Evolutionary conservation across 2,329 filamentous ascomycete species (phyloP).

Genomic region (Podosphaera fusca): DNA sequence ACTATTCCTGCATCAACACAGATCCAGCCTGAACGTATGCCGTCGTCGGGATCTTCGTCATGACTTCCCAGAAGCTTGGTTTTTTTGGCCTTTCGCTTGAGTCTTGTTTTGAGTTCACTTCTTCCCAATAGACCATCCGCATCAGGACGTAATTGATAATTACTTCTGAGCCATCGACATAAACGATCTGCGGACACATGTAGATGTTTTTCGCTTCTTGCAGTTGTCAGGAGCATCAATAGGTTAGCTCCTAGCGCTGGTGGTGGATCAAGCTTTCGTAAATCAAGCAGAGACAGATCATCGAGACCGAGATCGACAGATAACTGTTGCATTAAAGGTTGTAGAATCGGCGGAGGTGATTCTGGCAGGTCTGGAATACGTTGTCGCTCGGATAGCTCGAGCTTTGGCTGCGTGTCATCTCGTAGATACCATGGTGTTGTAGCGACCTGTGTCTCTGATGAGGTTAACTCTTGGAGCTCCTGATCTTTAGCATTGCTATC

Average conservation of each 20-base stretch:
- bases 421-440: conserved; percentile 67
- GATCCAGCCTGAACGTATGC: conserved; percentile 83
- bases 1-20: conserved; percentile 71
- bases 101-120: conserved; percentile 74
- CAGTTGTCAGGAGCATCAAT: conserved; percentile 80
- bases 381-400: conserved; percentile 24
- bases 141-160: conserved; percentile 47
- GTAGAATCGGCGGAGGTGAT: conserved; percentile 45
- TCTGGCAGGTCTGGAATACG: conserved; percentile 31
- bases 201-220: conserved; percentile 78
- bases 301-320: conserved; percentile 75
- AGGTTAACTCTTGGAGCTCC: no score
- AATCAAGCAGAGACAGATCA: conserved; percentile 55
- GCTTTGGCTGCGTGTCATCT: conserved; percentile 27
- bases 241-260: conserved; percentile 71
- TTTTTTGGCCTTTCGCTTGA: conserved; percentile 57
- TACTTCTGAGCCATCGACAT: conserved; percentile 59
- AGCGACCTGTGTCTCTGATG: not conserved
- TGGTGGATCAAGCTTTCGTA: conserved; percentile 65
- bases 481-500: no score
- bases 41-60: conserved; percentile 48
- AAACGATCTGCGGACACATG: conserved; percentile 80
- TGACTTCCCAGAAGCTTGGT: conserved; percentile 59
- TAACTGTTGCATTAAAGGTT: conserved; percentile 51
- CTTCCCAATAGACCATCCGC: conserved; percentile 77